Conservation (phyloP, 1,284 basidiomycete genomes). For the Termitomyces sp. region DNA sequence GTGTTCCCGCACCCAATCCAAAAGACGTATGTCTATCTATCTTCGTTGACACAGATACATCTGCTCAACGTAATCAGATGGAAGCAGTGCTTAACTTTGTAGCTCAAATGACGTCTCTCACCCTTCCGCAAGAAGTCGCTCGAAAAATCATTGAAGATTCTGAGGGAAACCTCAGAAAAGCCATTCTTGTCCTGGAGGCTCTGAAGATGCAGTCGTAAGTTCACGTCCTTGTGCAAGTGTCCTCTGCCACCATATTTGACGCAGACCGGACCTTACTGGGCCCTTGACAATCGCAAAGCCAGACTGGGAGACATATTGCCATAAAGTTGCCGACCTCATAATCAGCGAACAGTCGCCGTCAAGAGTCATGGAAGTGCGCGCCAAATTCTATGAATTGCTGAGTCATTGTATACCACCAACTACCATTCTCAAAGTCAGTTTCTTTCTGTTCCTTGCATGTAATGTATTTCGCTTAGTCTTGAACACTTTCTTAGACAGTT, state of each 20-base stretch:
- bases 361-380: constrained; percentile 86
- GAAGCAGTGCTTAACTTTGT: constrained; percentile 74
- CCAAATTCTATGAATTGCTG: constrained; percentile 92
- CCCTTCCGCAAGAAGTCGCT: constrained; percentile 72
- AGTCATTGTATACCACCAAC: constrained; percentile 98
- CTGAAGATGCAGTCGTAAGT: constrained; percentile 87
- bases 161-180: constrained; percentile 91
- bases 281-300: constrained; percentile 85
- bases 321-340: constrained; percentile 91
- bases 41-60: background rate
- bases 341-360: constrained; percentile 91
- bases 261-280: constrained; percentile 69
- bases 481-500: constrained; percentile 64
- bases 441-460: background rate
- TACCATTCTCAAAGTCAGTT: constrained; percentile 76
- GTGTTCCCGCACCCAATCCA: constrained; percentile 83
- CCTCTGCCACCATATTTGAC: constrained; percentile 7
- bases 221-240: background rate
- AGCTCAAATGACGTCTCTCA: constrained; percentile 78
- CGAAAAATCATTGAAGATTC: constrained; percentile 76
- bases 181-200: constrained; percentile 91
- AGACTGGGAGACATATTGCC: constrained; percentile 98
- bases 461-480: constrained; percentile 3
- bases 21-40: constrained; percentile 58
- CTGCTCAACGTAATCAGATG: constrained; percentile 53